phyloP scores from a whole-genome alignment of 2,329 filamentous ascomycete species.

The Lasiodiplodia sp. region DNA sequence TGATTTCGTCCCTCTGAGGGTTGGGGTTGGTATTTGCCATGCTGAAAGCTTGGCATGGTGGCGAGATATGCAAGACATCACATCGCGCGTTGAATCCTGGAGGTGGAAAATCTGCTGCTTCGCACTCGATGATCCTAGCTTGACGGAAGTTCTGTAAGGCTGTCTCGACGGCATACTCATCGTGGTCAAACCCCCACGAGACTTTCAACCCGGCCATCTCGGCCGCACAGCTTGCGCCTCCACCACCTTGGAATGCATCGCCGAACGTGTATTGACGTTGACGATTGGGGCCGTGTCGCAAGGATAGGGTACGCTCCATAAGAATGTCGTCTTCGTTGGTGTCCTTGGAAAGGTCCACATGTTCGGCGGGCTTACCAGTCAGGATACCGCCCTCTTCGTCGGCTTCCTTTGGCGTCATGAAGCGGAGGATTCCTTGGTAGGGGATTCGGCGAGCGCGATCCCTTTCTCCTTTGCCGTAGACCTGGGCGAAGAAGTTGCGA shows the following conservation, averaged over 20 bases:
- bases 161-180: constrained; percentile 62
- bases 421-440: background rate
- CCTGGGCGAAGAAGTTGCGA: background rate
- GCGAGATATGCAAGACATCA: constrained; percentile 77
- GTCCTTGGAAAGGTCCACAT: background rate
- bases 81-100: constrained; percentile 52
- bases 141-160: constrained; percentile 65
- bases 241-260: constrained; percentile 76
- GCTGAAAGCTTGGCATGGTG: constrained; percentile 80
- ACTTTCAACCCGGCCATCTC: constrained; percentile 64
- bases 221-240: constrained; percentile 74
- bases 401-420: background rate
- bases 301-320: too few species aligned
- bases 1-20: constrained; percentile 65
- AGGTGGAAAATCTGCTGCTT: constrained; percentile 53
- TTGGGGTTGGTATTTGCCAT: constrained; percentile 67
- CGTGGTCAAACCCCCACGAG: constrained; percentile 70
- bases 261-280: constrained; percentile 66
- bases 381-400: background rate
- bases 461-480: background rate
- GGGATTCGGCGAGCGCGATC: background rate
- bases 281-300: background rate
- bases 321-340: background rate
- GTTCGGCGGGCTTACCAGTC: background rate
- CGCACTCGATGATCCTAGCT: constrained; percentile 32